Percentiles rank a stretch among this genome's conserved stretches.
phyloP scores from a whole-genome alignment of 2,329 filamentous ascomycete species.

The Paecilomyces variotii region DNA sequence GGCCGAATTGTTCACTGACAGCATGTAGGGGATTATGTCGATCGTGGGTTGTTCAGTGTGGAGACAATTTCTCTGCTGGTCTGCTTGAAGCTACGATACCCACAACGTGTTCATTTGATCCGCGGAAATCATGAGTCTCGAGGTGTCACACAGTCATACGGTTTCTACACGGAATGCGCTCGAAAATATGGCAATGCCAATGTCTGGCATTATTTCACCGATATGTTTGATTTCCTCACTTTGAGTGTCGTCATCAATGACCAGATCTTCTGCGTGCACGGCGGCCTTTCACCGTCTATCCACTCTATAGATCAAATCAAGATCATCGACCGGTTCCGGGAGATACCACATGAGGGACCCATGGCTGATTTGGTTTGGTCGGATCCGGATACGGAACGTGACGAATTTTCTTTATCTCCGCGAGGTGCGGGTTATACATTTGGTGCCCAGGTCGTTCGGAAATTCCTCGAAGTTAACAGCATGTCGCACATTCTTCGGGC shows the following conservation, averaged over 20 bases:
- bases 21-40: conserved; percentile 80
- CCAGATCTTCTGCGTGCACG: conserved; percentile 98
- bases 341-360: conserved; percentile 96
- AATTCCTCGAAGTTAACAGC: conserved; percentile 92
- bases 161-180: conserved; percentile 97
- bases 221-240: conserved; percentile 99
- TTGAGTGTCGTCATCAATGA: conserved; percentile 97
- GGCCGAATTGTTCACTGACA: conserved; percentile 4
- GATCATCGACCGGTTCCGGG: conserved; percentile 96
- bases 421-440: conserved; percentile 96
- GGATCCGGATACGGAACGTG: conserved; percentile 91
- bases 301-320: conserved; percentile 99
- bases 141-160: conserved; percentile 96
- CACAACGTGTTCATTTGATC: conserved; percentile 89
- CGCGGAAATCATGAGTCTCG: conserved; percentile 96
- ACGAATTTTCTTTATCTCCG: conserved; percentile 92
- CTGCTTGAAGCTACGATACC: conserved; percentile 94
- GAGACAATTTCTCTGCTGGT: conserved; percentile 97
- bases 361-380: conserved; percentile 99
- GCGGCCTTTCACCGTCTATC: conserved; percentile 81
- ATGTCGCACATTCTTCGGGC: conserved; percentile 97
- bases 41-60: conserved; percentile 96
- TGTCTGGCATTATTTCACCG: conserved; percentile 99
- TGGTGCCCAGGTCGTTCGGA: conserved; percentile 94
- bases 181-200: conserved; percentile 98